phyloP scores from a whole-genome alignment of 1,284 basidiomycete genomes.

The Testicularia cyperi region DNA sequence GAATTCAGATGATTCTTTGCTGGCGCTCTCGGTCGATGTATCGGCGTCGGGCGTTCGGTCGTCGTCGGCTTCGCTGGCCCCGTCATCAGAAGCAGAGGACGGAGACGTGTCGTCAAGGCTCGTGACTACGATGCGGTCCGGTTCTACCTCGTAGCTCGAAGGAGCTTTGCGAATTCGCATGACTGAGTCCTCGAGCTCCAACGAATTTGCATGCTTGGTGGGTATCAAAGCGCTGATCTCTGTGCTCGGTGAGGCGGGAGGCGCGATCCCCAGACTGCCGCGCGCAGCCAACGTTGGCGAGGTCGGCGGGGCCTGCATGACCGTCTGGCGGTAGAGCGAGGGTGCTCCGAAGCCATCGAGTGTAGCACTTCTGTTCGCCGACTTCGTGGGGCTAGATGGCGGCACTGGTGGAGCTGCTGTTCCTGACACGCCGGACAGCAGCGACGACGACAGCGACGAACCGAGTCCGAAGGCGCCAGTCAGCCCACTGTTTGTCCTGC shows the following conservation, averaged over 20 bases:
- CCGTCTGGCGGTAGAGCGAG: constrained; percentile 23
- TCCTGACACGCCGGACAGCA: background rate
- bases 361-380: background rate
- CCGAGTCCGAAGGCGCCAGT: constrained; percentile 25
- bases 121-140: constrained; percentile 35
- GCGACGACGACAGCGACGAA: constrained; percentile 5
- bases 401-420: constrained; percentile 20
- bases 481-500: constrained; percentile 20
- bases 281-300: constrained; percentile 12
- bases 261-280: constrained; percentile 1
- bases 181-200: constrained; percentile 19
- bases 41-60: constrained; percentile 21
- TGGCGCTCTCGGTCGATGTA: constrained; percentile 14
- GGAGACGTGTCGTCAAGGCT: constrained; percentile 33
- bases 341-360: constrained; percentile 2
- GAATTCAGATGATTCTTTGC: constrained; percentile 10
- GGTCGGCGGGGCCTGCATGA: constrained; percentile 27
- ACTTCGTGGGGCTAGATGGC: constrained; percentile 33
- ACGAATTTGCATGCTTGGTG: background rate
- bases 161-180: constrained; percentile 24
- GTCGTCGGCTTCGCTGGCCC: constrained; percentile 3
- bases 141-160: constrained; percentile 36
- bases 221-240: too few species aligned
- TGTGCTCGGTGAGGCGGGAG: constrained; percentile 5
- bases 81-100: constrained; percentile 23